Evolutionary conservation across 2,329 filamentous ascomycete species (phyloP), one percentile per base, ranked within the genome.

Genomic region (Talaromyces sp.): DNA sequence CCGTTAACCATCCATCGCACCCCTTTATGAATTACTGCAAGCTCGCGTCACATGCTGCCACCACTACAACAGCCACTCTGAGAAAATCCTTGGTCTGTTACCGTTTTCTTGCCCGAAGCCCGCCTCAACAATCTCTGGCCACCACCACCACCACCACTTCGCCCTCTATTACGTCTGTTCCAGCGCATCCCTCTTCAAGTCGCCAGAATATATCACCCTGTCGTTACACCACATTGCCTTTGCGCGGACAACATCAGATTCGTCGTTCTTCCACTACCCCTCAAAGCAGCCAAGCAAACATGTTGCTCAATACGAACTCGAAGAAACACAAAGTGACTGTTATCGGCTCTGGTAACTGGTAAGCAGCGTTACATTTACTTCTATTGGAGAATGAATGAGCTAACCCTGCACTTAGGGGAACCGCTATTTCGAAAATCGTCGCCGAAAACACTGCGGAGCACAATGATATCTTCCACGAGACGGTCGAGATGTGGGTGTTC

Each of bases 401-500:
- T 89, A 60, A 62, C 33, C 10, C 52, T 14, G 76, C 89, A 92
- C 16, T 89, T 63, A 95, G 91, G 93, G 95, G 95, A 72, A 97
- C 93, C 67, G 96, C 95, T 66, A 97, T 99, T 79, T 89, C 93
- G 76, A 99, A 99, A 82, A 96, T 99, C 68, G 87, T 97, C 61
- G 93, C 93, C 71, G 94, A 99, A 79, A 99, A 96, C 81, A 90
- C 92, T 43, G 87, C 85, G 67, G 88, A 85, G 69, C 84, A 97
- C 79, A 84, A 88, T 10, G 85, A 92, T 35, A 75, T 97, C 52
- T 99, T 98, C 76, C 91, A 98, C 74, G 83, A 89, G 76, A 84
- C 92, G 67, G 93, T 99, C 61, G 92, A 96, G 80, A 98, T 99
- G 95, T 99, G 95, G 95, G 96, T 99, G 74, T 97, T 88, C 76